Evolutionary conservation across 345 rosid genomes (phyloP).

Genomic region (Laguncularia racemosa): DNA sequence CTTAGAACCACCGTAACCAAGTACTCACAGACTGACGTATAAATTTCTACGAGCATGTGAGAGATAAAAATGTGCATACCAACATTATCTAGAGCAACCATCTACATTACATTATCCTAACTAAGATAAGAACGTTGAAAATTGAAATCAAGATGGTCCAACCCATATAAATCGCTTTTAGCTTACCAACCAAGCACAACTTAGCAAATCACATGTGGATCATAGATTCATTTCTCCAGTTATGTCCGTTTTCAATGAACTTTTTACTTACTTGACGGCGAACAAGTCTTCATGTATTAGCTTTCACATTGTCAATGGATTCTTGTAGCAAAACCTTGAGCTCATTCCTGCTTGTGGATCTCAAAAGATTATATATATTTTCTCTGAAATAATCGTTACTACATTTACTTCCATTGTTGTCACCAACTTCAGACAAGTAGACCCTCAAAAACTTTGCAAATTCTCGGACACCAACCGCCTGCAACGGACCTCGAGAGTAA

Average conservation of each 20-base stretch:
- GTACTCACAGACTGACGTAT: no score
- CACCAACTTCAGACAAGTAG: conserved; percentile 17
- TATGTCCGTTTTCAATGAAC: background rate
- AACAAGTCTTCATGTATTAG: conserved; percentile 77
- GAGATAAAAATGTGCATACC: no score
- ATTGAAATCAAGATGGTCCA: no score
- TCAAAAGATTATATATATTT: conserved; percentile 28
- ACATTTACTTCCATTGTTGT: conserved; percentile 12
- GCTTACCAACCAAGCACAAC: no score
- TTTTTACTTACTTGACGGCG: conserved; percentile 82
- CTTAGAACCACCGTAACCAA: no score
- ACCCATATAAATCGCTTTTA: no score
- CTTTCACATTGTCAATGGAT: conserved; percentile 67
- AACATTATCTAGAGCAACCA: no score
- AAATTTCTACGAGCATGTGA: no score
- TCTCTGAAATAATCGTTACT: conserved; percentile 20
- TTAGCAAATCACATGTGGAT: no score
- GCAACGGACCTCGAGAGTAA: conserved; percentile 74
- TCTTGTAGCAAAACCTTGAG: conserved; percentile 44
- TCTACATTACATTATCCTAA: no score
- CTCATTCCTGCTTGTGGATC: conserved; percentile 24
- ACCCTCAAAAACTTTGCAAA: conserved; percentile 51
- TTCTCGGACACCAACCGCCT: conserved; percentile 90
- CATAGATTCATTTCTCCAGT: no score
- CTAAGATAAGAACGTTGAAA: no score